Conservation (phyloP, 495 filamentous ascomycete species). For the Xylaria palmicola region DNA sequence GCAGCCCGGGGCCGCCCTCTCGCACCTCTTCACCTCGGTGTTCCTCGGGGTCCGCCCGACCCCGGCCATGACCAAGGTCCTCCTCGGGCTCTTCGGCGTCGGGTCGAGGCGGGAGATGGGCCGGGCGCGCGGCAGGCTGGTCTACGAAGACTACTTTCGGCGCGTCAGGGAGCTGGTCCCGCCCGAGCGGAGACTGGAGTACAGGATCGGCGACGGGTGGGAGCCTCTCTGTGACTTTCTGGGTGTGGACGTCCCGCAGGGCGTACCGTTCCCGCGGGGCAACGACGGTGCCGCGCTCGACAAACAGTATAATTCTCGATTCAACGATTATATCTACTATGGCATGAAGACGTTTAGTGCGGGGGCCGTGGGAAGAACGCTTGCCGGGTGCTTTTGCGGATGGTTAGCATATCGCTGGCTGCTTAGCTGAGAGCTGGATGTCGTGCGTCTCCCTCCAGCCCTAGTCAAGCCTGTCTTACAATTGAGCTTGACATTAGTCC, state of each 20-base stretch:
- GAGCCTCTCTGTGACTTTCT: slow-evolving; percentile 45
- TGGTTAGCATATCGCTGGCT: not conserved
- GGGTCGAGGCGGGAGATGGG: not conserved
- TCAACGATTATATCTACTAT: not conserved
- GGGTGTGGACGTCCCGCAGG: slow-evolving; percentile 25
- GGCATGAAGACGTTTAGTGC: not conserved
- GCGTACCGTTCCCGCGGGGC: slow-evolving; percentile 15
- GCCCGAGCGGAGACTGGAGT: slow-evolving; percentile 38
- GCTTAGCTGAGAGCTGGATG: not conserved
- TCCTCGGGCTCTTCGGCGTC: not conserved
- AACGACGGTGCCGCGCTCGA: slow-evolving; percentile 13
- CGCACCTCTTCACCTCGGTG: not conserved
- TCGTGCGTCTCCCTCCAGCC: not conserved
- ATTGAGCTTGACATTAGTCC: not conserved
- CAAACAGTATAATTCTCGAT: not conserved
- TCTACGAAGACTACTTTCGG: slow-evolving; percentile 11
- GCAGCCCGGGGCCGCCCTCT: not conserved
- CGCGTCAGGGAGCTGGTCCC: slow-evolving; percentile 29
- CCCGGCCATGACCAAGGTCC: not conserved
- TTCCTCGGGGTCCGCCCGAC: not conserved
- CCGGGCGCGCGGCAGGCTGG: not conserved
- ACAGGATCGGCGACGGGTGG: slow-evolving; percentile 47
- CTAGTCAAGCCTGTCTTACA: not conserved
- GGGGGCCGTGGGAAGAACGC: not conserved
- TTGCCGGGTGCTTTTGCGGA: not conserved